Base-by-base conservation (phyloP, 257 asterid genomes). In the Salvia rosmarinus region DNA sequence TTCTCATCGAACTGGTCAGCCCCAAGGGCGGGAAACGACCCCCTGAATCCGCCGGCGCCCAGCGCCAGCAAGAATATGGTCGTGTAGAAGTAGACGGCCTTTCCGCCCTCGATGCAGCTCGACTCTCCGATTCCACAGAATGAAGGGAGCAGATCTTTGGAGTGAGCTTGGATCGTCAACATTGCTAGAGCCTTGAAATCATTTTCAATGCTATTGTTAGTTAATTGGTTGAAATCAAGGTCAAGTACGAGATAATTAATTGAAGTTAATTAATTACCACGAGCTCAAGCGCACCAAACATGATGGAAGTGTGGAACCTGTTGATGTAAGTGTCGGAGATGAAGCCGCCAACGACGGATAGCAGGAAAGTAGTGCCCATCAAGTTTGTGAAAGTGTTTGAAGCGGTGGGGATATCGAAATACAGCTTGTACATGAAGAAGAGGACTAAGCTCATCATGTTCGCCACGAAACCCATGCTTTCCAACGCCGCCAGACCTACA, bases 291-390 rank as follows among this genome's bases (percentile, higher is more conserved):
- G 75, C 34, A 3, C 96, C 97, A 52, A 91, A 91, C 46, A 89
- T 83, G 73, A 91, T 81, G 61, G 79, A 60, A 5, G 97, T 86
- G 21, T 73, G 80, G 79, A 82, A 80, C 64, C 96, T 67, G 76
- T 85, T 75, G 65, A 89, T 72, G 74, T 77, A 89, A 32, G 95
- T 87, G 72, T 91, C 97, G 4, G 96, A 87, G 67, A 91, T 83
- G 86, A 91, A 87, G 32, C 88, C 97, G 44, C 97, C 92, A 35
- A 89, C 72, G 9, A 84, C 61, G 16, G 96, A 52, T 42, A 91
- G 97, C 86, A 91, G 60, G 89, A 81, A 91, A 17, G 89, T 83
- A 6, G 97, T 80, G n/a, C 97, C 97, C 89, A 89, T 82, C 56
- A 91, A 71, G 77, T 89, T 91, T 0, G 97, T 91, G 64, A 89